Base-by-base conservation (phyloP, 768 basidiomycete genomes). In the Leccinum broughii region DNA sequence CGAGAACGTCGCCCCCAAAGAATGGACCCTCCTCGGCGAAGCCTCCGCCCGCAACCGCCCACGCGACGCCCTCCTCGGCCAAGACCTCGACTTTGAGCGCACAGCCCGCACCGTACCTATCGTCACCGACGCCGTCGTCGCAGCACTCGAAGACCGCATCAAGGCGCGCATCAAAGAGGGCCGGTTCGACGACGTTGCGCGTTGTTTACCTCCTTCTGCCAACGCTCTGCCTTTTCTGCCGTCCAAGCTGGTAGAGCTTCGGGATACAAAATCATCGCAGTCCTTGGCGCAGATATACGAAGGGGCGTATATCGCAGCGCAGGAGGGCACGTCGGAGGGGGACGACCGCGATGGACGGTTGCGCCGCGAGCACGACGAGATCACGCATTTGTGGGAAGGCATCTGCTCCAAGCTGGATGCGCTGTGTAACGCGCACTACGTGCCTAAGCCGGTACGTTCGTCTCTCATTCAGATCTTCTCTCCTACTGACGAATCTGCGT, bases 231-330 rank as follows among this genome's bases (percentile, higher is more conserved):
- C 95, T 0, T 98, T 95, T 80, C 78, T 98, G 1, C 93, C 96
- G 1, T 97, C 94, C 1, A 85, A 90, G 34, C 79, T 92, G 58
- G 85, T 97, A 59, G 95, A 98, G 70, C 77, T 98, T 8, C 87
- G 93, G 71, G 95, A 96, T 68, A 87, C 85, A 4, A 92, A 95
- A 71, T 95, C 92, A 8, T 80, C 85, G 4, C 89, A 93, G 71
- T 95, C 92, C 0, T 83, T 99, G 51, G 95, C 95, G 13, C 91
- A 98, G 76, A 92, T 99, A 44, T 98, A 98, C 75, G 97, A 97
- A 71, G 88, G 91, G 51, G 95, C 95, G 59, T 99, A 90, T 73
- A 80, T 87, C 41, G 86, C 88, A 6, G 83, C 84, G 37, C 84
- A 87, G 63, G 76, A 80, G 0, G 84, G 80, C 6, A 73, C 77